Evolutionary conservation across 2,329 filamentous ascomycete genomes (phyloP).

Genomic region (Ceratocystis huliohia): DNA sequence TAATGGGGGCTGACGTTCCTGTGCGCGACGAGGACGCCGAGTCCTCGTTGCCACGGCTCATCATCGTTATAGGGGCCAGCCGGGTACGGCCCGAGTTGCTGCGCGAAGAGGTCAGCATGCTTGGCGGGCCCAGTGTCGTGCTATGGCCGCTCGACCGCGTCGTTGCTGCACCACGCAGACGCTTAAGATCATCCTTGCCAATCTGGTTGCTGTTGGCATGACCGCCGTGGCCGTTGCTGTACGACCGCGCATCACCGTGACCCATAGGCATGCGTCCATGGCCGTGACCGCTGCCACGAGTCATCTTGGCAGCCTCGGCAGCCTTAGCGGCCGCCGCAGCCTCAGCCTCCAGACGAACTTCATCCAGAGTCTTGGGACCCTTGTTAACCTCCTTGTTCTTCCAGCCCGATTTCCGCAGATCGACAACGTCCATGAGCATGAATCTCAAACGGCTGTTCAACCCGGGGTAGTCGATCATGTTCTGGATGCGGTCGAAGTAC

Average conservation of each 20-base stretch:
- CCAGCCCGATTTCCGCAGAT: constrained; percentile 70
- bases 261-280: constrained; percentile 55
- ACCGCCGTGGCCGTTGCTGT: constrained; percentile 58
- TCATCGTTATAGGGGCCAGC: constrained; percentile 58
- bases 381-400: constrained; percentile 79
- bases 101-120: constrained; percentile 66
- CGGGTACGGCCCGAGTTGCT: constrained; percentile 66
- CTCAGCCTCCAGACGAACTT: constrained; percentile 74
- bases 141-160: constrained; percentile 48
- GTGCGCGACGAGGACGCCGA: constrained; percentile 81
- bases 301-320: constrained; percentile 35
- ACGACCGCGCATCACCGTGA: constrained; percentile 63
- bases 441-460: constrained; percentile 82
- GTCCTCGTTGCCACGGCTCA: constrained; percentile 66
- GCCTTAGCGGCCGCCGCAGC: constrained; percentile 70
- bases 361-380: constrained; percentile 89
- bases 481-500: constrained; percentile 82
- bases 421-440: constrained; percentile 91
- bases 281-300: constrained; percentile 42
- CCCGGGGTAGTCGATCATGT: constrained; percentile 65
- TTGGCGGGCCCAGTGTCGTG: constrained; percentile 64
- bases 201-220: constrained; percentile 74
- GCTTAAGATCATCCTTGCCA: constrained; percentile 79
- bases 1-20: constrained; percentile 57
- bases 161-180: constrained; percentile 47